Evolutionary conservation across 106 monocot species (phyloP).

Genomic region (Platanthera zijinensis): DNA sequence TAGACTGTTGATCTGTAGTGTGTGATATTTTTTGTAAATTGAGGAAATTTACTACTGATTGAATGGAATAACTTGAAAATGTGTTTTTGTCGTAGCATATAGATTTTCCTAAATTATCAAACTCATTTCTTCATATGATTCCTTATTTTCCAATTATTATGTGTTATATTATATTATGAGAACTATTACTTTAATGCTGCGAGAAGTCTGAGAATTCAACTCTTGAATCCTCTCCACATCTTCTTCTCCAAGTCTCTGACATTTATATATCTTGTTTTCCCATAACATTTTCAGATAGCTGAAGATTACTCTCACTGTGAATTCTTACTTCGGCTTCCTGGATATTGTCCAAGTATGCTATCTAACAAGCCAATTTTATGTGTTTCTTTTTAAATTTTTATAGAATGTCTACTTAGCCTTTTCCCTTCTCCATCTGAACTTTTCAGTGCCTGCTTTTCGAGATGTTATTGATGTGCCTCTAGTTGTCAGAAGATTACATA

Average conservation of each 20-base stretch:
- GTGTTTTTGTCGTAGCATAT: no score
- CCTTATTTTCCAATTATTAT: no score
- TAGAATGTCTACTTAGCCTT: not conserved
- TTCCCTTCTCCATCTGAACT: not conserved
- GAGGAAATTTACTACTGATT: not conserved
- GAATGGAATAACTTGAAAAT: not conserved
- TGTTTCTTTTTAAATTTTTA: not conserved
- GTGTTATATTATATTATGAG: no score
- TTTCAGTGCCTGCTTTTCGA: constrained; percentile 85
- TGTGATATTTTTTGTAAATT: not conserved
- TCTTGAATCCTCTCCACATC: not conserved
- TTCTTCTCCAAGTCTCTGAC: not conserved
- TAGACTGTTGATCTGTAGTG: no score
- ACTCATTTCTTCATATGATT: no score
- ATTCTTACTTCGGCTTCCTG: constrained; percentile 80
- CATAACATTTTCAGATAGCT: constrained; percentile 51
- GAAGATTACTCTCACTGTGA: constrained; percentile 94
- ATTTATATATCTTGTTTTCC: not conserved
- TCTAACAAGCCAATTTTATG: constrained; percentile 7
- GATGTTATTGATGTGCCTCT: constrained; percentile 86
- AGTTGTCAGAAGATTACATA: constrained; percentile 71
- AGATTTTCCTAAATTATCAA: no score
- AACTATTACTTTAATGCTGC: no score
- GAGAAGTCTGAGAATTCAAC: no score
- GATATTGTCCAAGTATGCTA: constrained; percentile 83